Conservation (phyloP, 352 stramenopile species). For the Globisporangium middletonii region DNA sequence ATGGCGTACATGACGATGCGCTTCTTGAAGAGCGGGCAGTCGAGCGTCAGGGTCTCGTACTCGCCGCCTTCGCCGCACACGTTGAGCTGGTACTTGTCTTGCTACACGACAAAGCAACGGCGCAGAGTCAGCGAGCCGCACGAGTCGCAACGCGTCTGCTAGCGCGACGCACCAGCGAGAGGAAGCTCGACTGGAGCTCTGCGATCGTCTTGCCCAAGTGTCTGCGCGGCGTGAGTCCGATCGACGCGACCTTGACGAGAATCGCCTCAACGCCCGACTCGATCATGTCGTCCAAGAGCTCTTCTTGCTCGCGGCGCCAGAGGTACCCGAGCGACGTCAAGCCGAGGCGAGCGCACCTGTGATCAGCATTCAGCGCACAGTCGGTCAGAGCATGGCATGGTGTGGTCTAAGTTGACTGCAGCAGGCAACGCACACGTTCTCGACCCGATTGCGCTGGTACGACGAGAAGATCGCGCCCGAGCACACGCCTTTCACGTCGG, state of each 20-base stretch:
- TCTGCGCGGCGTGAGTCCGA: constrained; percentile 84
- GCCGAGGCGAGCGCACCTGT: constrained; percentile 87
- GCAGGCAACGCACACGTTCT: constrained; percentile 82
- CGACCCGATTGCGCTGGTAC: constrained; percentile 98
- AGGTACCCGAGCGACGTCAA: constrained; percentile 95
- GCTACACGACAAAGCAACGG: constrained; percentile 33
- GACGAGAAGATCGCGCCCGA: constrained; percentile 98
- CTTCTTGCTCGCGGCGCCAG: constrained; percentile 91
- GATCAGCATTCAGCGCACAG: neutral
- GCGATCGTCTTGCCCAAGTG: constrained; percentile 85
- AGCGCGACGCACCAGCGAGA: constrained; percentile 59
- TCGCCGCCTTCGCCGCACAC: constrained; percentile 98
- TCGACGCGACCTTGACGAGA: constrained; percentile 95
- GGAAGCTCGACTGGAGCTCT: constrained; percentile 86
- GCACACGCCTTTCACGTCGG: constrained; percentile 90
- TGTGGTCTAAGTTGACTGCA: too few relatives aligned
- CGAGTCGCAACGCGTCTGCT: neutral
- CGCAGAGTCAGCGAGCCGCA: neutral
- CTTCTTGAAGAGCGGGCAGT: constrained; percentile 95
- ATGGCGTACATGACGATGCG: constrained; percentile 82
- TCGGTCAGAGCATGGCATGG: neutral
- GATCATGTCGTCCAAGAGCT: constrained; percentile 94
- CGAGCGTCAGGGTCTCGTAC: constrained; percentile 99
- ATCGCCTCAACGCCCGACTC: constrained; percentile 92
- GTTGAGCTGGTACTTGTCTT: constrained; percentile 96